phyloP scores from a whole-genome alignment of 805 yeast species.

The Candida hungchunana region DNA sequence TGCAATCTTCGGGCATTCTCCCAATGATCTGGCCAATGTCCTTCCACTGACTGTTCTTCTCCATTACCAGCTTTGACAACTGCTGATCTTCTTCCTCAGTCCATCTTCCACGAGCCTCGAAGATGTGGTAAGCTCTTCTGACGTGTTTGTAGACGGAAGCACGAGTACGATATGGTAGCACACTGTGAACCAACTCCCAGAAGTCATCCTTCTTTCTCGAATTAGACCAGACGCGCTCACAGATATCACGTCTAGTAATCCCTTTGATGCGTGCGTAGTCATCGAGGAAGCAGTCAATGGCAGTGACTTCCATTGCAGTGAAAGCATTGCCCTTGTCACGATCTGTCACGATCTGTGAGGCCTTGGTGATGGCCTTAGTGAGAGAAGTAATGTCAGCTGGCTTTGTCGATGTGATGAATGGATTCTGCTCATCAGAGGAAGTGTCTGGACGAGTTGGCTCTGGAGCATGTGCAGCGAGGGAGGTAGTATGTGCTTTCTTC shows the following conservation, averaged over 20 bases:
- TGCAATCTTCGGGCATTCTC: conserved; percentile 96
- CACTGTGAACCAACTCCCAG: conserved; percentile 80
- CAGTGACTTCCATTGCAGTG: conserved; percentile 59
- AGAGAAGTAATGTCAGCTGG: too few relatives aligned
- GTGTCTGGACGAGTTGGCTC: too few relatives aligned
- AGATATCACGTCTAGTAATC: conserved; percentile 62
- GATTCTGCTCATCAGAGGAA: too few relatives aligned
- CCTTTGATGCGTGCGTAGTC: conserved; percentile 64
- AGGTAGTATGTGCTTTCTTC: too few relatives aligned
- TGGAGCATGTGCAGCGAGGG: too few relatives aligned
- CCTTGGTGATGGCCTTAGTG: conserved; percentile 39
- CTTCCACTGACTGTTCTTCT: conserved; percentile 85
- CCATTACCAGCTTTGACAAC: conserved; percentile 56
- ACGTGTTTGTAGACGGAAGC: conserved; percentile 93
- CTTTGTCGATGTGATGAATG: too few relatives aligned
- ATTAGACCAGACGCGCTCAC: conserved; percentile 83
- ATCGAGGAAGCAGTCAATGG: conserved; percentile 67
- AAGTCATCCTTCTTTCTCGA: conserved; percentile 83
- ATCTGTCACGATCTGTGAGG: conserved; percentile 27
- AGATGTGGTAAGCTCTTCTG: conserved; percentile 82
- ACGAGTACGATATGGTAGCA: conserved; percentile 78
- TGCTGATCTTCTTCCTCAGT: conserved; percentile 72
- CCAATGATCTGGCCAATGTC: conserved; percentile 73
- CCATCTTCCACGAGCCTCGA: conserved; percentile 89
- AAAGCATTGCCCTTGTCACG: conserved; percentile 34